phyloP scores from a whole-genome alignment of 306 rosid genomes.

The Medicago lupulina region DNA sequence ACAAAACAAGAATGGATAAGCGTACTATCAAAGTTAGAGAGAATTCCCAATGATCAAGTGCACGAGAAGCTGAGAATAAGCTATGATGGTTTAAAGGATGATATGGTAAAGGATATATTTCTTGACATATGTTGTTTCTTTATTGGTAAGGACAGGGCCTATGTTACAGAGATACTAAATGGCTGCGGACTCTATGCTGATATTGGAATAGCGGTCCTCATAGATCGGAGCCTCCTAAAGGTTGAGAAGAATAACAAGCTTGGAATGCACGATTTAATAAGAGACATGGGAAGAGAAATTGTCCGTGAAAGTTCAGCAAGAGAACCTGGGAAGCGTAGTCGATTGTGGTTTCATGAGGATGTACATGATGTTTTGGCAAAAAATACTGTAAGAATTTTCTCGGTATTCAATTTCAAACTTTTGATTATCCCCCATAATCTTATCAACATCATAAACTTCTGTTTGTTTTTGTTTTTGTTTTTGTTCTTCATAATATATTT shows the following conservation, averaged over 20 bases:
- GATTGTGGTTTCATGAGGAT: background rate
- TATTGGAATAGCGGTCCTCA: background rate
- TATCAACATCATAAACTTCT: background rate
- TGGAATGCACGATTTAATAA: background rate
- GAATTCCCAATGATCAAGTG: background rate
- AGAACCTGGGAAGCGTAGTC: slow-evolving; percentile 14
- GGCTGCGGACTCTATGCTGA: slow-evolving; percentile 1
- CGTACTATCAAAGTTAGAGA: background rate
- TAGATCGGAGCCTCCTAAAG: background rate
- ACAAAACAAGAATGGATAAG: slow-evolving; percentile 12
- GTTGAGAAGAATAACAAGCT: slow-evolving; percentile 7
- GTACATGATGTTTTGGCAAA: background rate
- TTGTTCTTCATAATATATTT: background rate
- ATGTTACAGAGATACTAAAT: slow-evolving; percentile 11
- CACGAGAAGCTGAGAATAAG: slow-evolving; percentile 2
- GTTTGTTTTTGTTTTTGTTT: slow-evolving; percentile 9
- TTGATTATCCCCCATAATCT: background rate
- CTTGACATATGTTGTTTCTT: slow-evolving; percentile 5
- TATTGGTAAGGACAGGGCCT: background rate
- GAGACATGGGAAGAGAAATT: slow-evolving; percentile 20
- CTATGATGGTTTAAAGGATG: slow-evolving; percentile 4
- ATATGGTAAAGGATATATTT: background rate
- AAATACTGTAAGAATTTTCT: slow-evolving; percentile 1
- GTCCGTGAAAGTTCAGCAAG: background rate
- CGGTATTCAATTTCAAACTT: background rate